These are phyloP conservation scores for Septoria petroselini DNA, from an alignment of 2,329 filamentous ascomycete genomes.

Conservation along the genomic window DNA sequence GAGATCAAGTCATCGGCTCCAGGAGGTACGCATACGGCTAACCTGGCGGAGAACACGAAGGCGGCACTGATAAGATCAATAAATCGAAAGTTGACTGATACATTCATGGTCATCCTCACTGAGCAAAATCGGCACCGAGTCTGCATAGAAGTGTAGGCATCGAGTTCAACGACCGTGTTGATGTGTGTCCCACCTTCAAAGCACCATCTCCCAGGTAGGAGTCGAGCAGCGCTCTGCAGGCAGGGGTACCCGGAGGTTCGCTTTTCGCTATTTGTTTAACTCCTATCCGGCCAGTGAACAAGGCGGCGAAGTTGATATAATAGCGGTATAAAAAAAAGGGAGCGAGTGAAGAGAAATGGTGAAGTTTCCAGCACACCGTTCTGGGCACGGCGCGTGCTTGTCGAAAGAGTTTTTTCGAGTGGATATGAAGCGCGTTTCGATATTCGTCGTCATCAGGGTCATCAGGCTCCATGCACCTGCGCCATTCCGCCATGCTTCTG, in stretches of 20 bases:
- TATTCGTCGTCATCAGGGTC: slow-evolving; percentile 14
- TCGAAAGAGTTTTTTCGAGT: slow-evolving; percentile 6
- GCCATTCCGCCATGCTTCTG: slow-evolving; percentile 9
- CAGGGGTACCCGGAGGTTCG: slow-evolving; percentile 62
- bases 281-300: slow-evolving; percentile 65
- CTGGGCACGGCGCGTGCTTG: slow-evolving; percentile 8
- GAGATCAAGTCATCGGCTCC: too few relatives aligned
- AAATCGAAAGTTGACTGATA: too few relatives aligned
- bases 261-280: slow-evolving; percentile 94
- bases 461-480: slow-evolving; percentile 11
- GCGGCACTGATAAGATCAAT: too few relatives aligned
- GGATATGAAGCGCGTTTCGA: slow-evolving; percentile 17
- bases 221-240: slow-evolving; percentile 76
- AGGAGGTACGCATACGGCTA: too few relatives aligned
- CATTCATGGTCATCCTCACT: too few relatives aligned
- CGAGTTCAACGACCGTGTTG: too few relatives aligned
- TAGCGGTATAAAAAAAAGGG: slow-evolving; percentile 55
- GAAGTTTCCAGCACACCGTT: slow-evolving; percentile 13
- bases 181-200: slow-evolving; percentile 82
- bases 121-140: too few relatives aligned
- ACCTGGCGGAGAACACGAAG: too few relatives aligned
- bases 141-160: too few relatives aligned
- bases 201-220: slow-evolving; percentile 62
- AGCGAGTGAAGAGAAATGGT: not conserved
- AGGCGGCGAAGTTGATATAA: slow-evolving; percentile 85